These are phyloP conservation scores for Turritis glabra DNA, from an alignment of 345 rosid genomes.

Conservation along the genomic window DNA sequence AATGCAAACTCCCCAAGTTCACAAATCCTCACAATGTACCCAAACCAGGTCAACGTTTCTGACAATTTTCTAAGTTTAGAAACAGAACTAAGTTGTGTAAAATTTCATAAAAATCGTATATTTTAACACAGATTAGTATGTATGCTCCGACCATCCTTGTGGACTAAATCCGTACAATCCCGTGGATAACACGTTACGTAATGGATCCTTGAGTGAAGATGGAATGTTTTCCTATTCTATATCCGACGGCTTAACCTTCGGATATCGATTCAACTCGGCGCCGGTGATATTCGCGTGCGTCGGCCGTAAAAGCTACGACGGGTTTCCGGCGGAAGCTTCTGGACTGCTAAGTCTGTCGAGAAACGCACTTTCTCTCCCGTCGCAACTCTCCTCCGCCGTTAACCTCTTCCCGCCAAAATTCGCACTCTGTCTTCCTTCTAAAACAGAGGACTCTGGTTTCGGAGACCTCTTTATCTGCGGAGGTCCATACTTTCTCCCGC, in stretches of 20 bases:
- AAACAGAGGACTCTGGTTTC: neutral
- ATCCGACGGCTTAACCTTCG: constrained; percentile 24
- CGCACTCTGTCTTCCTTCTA: constrained; percentile 42
- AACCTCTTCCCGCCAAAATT: constrained; percentile 31
- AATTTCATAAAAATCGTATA: neutral
- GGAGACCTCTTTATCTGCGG: constrained; percentile 41
- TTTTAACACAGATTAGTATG: neutral
- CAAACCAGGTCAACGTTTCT: constrained; percentile 30
- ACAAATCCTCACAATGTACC: constrained; percentile 4
- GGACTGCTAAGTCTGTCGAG: constrained; percentile 46
- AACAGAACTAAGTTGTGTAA: neutral
- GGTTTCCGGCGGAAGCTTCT: neutral
- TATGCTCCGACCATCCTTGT: constrained; percentile 25
- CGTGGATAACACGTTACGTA: neutral
- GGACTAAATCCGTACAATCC: constrained; percentile 37
- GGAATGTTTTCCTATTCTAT: constrained; percentile 3
- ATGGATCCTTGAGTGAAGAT: constrained; percentile 41
- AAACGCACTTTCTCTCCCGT: constrained; percentile 27
- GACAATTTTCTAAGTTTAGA: neutral
- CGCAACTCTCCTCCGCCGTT: constrained; percentile 25
- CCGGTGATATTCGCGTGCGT: constrained; percentile 32
- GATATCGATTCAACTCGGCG: neutral
- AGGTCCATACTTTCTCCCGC: constrained; percentile 36
- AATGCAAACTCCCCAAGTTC: constrained; percentile 28
- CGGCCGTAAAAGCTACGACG: neutral